A percentile compares a stretch with the other conserved stretches of the same genome.
Conservation (phyloP, 1,139 yeast species). For the Sugiyamaella novakii region DNA sequence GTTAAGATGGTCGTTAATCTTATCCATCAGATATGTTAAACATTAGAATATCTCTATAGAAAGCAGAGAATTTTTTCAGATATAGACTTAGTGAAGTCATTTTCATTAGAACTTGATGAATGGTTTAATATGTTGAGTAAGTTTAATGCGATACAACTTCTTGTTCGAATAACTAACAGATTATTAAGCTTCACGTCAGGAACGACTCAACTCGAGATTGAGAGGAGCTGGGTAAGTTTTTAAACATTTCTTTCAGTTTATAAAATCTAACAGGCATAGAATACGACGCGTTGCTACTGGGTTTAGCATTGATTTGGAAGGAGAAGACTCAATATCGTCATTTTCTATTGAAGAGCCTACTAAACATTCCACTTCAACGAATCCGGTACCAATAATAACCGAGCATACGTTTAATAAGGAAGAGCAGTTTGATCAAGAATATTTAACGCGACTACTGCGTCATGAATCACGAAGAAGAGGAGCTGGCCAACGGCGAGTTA, state of each 20-base stretch:
- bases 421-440: neutral
- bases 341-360: slow-evolving; percentile 3
- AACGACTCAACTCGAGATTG: slow-evolving; percentile 19
- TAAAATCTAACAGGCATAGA: slow-evolving; percentile 4
- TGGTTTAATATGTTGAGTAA: slow-evolving; percentile 7
- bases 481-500: slow-evolving; percentile 31
- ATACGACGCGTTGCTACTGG: slow-evolving; percentile 20
- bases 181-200: slow-evolving; percentile 19
- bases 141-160: neutral
- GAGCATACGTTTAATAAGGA: neutral
- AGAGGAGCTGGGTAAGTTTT: slow-evolving; percentile 21
- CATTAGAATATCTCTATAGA: no score
- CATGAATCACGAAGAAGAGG: slow-evolving; percentile 34
- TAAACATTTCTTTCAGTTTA: neutral
- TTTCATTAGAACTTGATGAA: slow-evolving; percentile 1
- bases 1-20: no score
- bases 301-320: slow-evolving; percentile 15
- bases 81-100: no score
- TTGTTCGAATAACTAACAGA: neutral
- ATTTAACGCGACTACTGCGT: slow-evolving; percentile 15
- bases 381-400: neutral
- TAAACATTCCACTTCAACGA: neutral
- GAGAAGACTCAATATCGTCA: slow-evolving; percentile 1
- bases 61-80: no score
- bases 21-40: no score